Percentiles rank a stretch among this genome's conserved stretches.
These are phyloP conservation scores for Arthroderma uncinatum DNA, from an alignment of 2,329 filamentous ascomycete genomes.

Conservation along the genomic window DNA sequence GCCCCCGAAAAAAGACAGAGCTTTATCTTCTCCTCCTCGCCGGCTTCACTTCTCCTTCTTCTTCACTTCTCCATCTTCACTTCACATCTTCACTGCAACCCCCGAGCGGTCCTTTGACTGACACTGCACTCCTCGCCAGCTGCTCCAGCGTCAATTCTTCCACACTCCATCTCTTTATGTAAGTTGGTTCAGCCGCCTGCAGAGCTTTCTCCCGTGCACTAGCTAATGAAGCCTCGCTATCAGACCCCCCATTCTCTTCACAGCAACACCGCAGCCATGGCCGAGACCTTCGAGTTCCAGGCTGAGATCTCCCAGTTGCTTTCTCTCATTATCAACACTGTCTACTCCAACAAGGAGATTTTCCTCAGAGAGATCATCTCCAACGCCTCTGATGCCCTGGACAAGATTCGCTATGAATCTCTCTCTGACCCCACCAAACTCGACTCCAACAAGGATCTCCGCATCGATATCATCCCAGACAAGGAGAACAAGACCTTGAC, in stretches of 20 bases:
- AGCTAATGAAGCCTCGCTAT: constrained; percentile 2
- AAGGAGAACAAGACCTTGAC: constrained; percentile 96
- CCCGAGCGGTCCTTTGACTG: constrained; percentile 9
- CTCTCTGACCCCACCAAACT: constrained; percentile 96
- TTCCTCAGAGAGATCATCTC: constrained; percentile 98
- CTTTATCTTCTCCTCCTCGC: constrained; percentile 13
- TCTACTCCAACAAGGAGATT: constrained; percentile 99
- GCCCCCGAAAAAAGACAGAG: constrained; percentile 9
- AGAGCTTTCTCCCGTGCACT: constrained; percentile 5
- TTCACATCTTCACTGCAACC: constrained; percentile 15
- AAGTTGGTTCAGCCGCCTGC: constrained; percentile 10
- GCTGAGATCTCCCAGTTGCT: constrained; percentile 99
- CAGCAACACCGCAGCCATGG: constrained; percentile 48
- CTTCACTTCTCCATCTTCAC: constrained; percentile 16
- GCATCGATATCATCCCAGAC: constrained; percentile 97
- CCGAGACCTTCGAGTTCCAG: constrained; percentile 99
- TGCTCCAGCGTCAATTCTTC: constrained; percentile 3
- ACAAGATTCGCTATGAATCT: constrained; percentile 99
- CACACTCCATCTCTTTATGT: constrained; percentile 7
- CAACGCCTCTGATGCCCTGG: constrained; percentile 96
- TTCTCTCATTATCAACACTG: constrained; percentile 99
- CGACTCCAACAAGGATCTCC: constrained; percentile 92
- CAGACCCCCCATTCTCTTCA: constrained; percentile 6
- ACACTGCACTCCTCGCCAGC: background rate
- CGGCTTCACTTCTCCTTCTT: constrained; percentile 13